Percentiles rank a stretch among this genome's conserved stretches.
These are phyloP conservation scores for Epichloe hybrida DNA, from an alignment of 2,329 filamentous ascomycete genomes.

Conservation along the genomic window DNA sequence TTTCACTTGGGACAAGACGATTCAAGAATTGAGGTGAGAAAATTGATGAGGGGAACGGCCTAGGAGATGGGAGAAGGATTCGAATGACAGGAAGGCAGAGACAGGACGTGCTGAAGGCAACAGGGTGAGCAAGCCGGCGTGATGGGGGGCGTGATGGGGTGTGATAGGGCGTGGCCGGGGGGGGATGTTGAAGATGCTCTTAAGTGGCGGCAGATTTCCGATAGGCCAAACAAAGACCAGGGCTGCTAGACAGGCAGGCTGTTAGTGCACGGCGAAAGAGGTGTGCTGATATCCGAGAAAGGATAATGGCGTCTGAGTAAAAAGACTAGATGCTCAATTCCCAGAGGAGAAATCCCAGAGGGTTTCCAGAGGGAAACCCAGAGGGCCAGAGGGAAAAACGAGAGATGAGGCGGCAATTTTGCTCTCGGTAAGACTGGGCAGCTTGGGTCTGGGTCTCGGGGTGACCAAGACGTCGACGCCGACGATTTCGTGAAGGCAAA, in stretches of 20 bases:
- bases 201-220: slow-evolving; percentile 17
- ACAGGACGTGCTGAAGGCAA: slow-evolving; percentile 7
- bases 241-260: slow-evolving; percentile 10
- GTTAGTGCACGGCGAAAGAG: slow-evolving; percentile 6
- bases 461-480: slow-evolving; percentile 7
- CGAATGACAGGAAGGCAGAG: slow-evolving; percentile 8
- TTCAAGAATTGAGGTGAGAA: slow-evolving; percentile 2
- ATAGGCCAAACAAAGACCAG: slow-evolving; percentile 16
- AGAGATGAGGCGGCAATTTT: neutral
- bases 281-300: neutral
- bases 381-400: neutral
- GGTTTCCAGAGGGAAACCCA: too few species aligned
- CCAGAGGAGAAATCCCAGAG: too few species aligned
- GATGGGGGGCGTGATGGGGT: neutral
- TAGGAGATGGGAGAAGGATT: slow-evolving; percentile 1
- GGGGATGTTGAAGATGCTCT: slow-evolving; percentile 8
- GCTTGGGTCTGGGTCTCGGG: neutral
- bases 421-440: neutral
- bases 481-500: neutral
- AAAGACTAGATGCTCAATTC: neutral
- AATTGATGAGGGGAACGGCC: neutral
- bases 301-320: neutral
- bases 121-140: slow-evolving; percentile 11
- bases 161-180: neutral
- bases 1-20: slow-evolving; percentile 6